phyloP scores from a whole-genome alignment of 179 eudicot genomes.

The Gypsophila paniculata region DNA sequence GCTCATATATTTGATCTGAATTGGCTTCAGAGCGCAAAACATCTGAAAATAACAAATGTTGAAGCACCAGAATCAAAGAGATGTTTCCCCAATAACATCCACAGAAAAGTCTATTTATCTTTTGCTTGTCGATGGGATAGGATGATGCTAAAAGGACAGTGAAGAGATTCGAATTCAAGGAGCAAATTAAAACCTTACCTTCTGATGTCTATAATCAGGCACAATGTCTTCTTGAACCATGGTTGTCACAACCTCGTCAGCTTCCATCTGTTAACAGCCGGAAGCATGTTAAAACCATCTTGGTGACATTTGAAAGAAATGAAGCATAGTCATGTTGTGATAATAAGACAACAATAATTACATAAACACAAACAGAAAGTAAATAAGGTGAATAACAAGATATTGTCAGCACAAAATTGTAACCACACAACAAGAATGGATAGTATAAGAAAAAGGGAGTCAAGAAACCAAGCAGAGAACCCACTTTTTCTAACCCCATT shows the following conservation, averaged over 20 bases:
- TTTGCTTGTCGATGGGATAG: not conserved
- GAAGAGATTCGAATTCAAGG: slow-evolving; percentile 11
- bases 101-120: not conserved
- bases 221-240: slow-evolving; percentile 65
- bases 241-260: slow-evolving; percentile 52
- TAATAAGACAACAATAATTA: not conserved
- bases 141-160: not conserved
- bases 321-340: not conserved
- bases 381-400: not conserved
- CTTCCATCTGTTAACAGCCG: slow-evolving; percentile 47
- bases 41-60: not conserved
- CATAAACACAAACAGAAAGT: not conserved
- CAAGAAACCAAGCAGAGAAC: not conserved
- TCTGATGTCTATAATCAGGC: slow-evolving; percentile 63
- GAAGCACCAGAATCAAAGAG: not conserved
- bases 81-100: not conserved
- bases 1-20: not conserved
- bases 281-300: slow-evolving; percentile 9
- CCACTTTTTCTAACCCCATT: not conserved
- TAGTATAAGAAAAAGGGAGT: not conserved
- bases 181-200: slow-evolving; percentile 38
- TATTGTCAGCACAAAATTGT: not conserved
- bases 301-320: not conserved
- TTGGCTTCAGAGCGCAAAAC: not conserved
- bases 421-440: not conserved